phyloP scores from a whole-genome alignment of 2,329 filamentous ascomycete species.

The Diaporthe humulicola region DNA sequence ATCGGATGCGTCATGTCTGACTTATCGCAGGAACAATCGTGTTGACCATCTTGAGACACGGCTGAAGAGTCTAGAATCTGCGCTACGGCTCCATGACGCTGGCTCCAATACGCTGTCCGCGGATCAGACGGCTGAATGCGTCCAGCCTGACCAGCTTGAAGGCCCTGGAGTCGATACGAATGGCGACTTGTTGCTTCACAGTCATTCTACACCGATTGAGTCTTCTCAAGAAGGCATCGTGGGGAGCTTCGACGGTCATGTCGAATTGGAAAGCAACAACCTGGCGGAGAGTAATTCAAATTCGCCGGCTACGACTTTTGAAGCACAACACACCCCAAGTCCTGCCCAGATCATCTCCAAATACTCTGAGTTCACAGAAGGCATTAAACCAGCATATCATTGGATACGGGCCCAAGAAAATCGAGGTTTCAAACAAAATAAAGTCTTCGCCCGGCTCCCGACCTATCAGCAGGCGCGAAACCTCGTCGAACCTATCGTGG shows the following conservation, averaged over 20 bases:
- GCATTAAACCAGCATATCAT: neutral
- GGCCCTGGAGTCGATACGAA: neutral
- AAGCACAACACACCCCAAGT: too few relatives aligned
- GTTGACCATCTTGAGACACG: neutral
- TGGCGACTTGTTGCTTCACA: neutral
- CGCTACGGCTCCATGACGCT: neutral
- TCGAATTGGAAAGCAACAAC: too few relatives aligned
- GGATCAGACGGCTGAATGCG: neutral
- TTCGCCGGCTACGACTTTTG: too few relatives aligned
- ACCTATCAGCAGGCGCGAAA: neutral
- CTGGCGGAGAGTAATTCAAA: too few relatives aligned
- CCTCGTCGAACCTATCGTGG: neutral
- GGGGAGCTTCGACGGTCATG: neutral
- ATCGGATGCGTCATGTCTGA: neutral
- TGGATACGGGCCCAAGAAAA: conserved; percentile 3
- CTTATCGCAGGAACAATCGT: neutral
- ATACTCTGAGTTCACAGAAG: neutral
- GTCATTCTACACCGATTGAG: neutral
- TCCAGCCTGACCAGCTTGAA: neutral
- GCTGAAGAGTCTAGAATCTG: neutral
- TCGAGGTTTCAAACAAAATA: too few relatives aligned
- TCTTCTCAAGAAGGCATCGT: neutral
- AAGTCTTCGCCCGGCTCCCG: neutral
- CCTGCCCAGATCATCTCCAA: neutral
- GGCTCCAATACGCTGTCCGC: neutral